These are phyloP conservation scores for Paramecium biaurelia DNA, from an alignment of 73 alveolate genomes.

Conservation along the genomic window DNA sequence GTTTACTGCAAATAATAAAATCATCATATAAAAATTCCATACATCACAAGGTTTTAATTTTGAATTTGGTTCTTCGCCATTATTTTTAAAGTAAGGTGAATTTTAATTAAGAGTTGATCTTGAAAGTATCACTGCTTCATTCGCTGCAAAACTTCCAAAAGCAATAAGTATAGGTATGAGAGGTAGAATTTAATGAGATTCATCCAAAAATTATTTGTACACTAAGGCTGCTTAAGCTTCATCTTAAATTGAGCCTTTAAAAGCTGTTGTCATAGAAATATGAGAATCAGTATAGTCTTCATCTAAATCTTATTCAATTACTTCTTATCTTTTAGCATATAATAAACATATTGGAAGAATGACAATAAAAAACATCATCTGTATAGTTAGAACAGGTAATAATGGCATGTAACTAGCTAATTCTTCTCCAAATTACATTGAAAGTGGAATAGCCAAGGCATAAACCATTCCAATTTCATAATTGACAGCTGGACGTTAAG, in stretches of 20 bases:
- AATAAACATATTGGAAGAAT: neutral
- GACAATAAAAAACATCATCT: neutral
- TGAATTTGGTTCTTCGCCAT: neutral
- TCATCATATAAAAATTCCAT: conserved; percentile 30
- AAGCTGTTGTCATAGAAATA: neutral
- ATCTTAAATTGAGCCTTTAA: neutral
- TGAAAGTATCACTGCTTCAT: neutral
- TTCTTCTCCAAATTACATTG: neutral
- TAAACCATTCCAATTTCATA: neutral
- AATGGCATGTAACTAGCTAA: neutral
- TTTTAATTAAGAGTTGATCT: neutral
- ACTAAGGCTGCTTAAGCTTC: neutral
- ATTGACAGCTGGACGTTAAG: neutral
- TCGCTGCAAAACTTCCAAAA: conserved; percentile 9
- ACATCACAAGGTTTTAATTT: neutral
- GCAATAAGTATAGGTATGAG: neutral
- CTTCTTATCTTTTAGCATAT: neutral
- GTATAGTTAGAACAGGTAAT: neutral
- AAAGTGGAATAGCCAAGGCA: conserved; percentile 1
- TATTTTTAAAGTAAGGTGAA: neutral
- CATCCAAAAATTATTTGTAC: neutral
- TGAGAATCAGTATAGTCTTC: neutral
- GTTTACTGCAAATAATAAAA: neutral
- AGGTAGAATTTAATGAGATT: neutral
- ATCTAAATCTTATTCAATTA: neutral